Base-by-base conservation (phyloP, 192 early-diverging fungal genomes). In the Mortierella alpina region DNA sequence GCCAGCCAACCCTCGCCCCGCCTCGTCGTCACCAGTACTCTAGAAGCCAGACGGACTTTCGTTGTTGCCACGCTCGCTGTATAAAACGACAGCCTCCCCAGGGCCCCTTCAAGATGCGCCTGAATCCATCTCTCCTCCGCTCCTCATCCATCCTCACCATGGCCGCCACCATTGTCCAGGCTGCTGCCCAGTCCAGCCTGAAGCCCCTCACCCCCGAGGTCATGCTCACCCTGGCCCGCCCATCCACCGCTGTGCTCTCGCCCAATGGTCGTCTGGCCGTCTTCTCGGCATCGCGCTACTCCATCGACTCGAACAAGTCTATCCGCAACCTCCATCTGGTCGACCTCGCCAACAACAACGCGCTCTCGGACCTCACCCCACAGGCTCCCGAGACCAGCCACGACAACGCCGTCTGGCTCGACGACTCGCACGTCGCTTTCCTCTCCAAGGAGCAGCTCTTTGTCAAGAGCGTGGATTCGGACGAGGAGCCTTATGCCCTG, bases 251-350 rank as follows among this genome's bases (percentile, higher is more conserved):
- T 5, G 76, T 84, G 2, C 68, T 90, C 44, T 88, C 90, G 12
- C 89, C 89, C 48, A 83, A 83, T 52, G 88, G 88, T 44, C 45
- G 67, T 0, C 70, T 72, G 15, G 84, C 89, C 2, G 86, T 91
- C 23, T 93, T 88, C 75, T 74, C 90, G 46, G 82, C 88, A 49
- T 90, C 92, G 11, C 84, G 67, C 42, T 94, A 93, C 83, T 84
- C 81, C n/a, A 70, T 84, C 44, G 86, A 85, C n/a, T 71, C 72
- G 55, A 86, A 82, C 60, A 90, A 89, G 83, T 84, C 82, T 48
- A 85, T 83, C 52, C 82, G 83, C 56, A 90, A 84, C 51, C 68
- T 92, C 40, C 86, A 88, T 58, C 77, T 90, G 6, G 58, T 88
- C 31, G 72, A 85, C 53, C 83, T 87, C 22, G 62, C 68, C 50